phyloP scores from a whole-genome alignment of 2,329 filamentous ascomycete species.

The Endocalyx cinctus region DNA sequence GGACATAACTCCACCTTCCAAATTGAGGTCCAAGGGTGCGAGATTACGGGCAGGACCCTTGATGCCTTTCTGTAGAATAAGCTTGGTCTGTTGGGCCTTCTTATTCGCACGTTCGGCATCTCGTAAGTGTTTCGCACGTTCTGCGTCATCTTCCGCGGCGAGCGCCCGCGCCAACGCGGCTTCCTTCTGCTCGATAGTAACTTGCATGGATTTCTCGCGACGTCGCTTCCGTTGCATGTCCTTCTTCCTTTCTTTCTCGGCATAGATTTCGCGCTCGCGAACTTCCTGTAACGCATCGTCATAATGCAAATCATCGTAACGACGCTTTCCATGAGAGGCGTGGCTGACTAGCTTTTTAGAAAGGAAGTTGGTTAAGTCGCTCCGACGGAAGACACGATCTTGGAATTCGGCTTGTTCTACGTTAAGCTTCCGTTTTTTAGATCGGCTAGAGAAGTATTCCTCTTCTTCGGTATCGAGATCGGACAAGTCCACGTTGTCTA shows the following conservation, averaged over 20 bases:
- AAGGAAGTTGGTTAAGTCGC: conserved; percentile 54
- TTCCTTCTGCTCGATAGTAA: conserved; percentile 87
- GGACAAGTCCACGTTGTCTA: conserved; percentile 36
- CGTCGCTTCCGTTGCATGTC: conserved; percentile 98
- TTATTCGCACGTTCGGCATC: conserved; percentile 88
- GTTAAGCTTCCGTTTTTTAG: conserved; percentile 65
- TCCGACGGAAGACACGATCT: conserved; percentile 59
- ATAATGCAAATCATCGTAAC: conserved; percentile 74
- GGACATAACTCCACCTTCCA: conserved; percentile 80
- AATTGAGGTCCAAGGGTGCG: conserved; percentile 69
- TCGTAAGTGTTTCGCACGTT: conserved; percentile 73
- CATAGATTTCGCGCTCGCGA: conserved; percentile 81
- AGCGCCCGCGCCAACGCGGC: conserved; percentile 74
- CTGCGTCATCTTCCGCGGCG: conserved; percentile 74
- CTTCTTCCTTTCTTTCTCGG: conserved; percentile 98
- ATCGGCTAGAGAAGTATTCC: conserved; percentile 50
- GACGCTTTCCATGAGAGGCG: conserved; percentile 65
- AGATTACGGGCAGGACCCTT: conserved; percentile 69
- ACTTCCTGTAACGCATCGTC: conserved; percentile 80
- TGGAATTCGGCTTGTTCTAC: conserved; percentile 58
- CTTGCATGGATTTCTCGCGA: conserved; percentile 91
- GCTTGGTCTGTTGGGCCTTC: conserved; percentile 86
- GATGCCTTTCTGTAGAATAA: conserved; percentile 80
- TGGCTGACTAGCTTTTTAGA: conserved; percentile 63
- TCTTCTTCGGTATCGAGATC: conserved; percentile 40